A percentile compares a stretch with the other conserved stretches of the same genome.
phyloP scores from a whole-genome alignment of 1,284 basidiomycete genomes.

The Calocybe gambosa region DNA sequence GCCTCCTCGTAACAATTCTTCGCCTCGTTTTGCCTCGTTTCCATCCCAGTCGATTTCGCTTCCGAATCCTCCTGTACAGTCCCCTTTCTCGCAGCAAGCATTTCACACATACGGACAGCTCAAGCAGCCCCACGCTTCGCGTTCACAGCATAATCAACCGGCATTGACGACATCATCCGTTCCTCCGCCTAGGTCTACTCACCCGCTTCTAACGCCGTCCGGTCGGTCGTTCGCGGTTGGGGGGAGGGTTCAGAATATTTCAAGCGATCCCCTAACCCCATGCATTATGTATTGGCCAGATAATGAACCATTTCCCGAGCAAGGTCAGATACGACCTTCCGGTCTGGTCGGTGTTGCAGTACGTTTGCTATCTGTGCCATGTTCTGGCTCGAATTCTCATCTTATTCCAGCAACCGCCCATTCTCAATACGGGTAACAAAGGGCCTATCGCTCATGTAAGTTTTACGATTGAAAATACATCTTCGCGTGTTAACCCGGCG shows the following conservation, averaged over 20 bases:
- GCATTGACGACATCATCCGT: constrained; percentile 10
- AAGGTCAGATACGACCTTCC: constrained; percentile 66
- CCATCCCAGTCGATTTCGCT: constrained; percentile 13
- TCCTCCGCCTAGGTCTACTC: constrained; percentile 28
- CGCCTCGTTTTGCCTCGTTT: constrained; percentile 36
- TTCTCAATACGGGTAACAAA: constrained; percentile 83
- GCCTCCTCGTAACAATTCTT: constrained; percentile 33
- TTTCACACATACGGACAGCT: constrained; percentile 12
- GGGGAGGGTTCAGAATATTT: constrained; percentile 72
- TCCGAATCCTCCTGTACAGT: constrained; percentile 17
- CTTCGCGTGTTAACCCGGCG: constrained; percentile 1
- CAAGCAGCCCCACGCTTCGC: constrained; percentile 11
- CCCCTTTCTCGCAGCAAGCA: constrained; percentile 13
- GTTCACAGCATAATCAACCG: constrained; percentile 3
- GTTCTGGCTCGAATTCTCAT: constrained; percentile 8
- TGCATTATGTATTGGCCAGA: constrained; percentile 85
- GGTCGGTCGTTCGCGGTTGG: constrained; percentile 67
- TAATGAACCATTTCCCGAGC: constrained; percentile 73
- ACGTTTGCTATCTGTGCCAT: constrained; percentile 19
- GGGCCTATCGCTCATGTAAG: constrained; percentile 68
- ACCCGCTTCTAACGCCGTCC: constrained; percentile 72
- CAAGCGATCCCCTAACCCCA: constrained; percentile 57
- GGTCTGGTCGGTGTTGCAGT: constrained; percentile 48
- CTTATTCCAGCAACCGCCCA: constrained; percentile 61
- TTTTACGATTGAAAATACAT: constrained; percentile 8